Percentiles rank a stretch among this genome's conserved stretches.
phyloP scores from a whole-genome alignment of 2,329 filamentous ascomycete species.

The Akanthomyces lecanii region DNA sequence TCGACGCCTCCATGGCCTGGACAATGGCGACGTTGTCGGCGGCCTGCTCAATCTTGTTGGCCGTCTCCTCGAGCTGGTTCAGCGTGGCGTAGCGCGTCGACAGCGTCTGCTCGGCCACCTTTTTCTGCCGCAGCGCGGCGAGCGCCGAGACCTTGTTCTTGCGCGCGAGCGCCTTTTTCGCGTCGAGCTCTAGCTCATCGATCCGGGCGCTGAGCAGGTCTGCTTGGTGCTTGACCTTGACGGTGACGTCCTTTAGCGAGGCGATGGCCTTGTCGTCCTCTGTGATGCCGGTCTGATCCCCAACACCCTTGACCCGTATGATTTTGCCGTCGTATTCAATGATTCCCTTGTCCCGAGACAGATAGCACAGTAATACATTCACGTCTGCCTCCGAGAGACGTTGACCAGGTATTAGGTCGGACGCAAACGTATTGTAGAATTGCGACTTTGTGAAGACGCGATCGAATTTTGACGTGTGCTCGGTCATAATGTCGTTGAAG shows the following conservation, averaged over 20 bases:
- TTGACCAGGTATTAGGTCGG: constrained; percentile 44
- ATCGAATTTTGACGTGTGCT: constrained; percentile 52
- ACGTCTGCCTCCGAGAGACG: constrained; percentile 60
- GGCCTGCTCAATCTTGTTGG: constrained; percentile 79
- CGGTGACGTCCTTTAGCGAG: constrained; percentile 73
- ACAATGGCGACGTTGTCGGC: constrained; percentile 80
- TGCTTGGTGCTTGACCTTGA: constrained; percentile 70
- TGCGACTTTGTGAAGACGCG: constrained; percentile 63
- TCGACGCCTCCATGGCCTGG: constrained; percentile 74
- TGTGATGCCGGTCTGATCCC: constrained; percentile 54
- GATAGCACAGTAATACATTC: constrained; percentile 64
- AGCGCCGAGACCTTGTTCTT: constrained; percentile 73
- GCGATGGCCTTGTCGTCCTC: constrained; percentile 79
- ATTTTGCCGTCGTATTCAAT: constrained; percentile 61
- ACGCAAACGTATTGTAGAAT: constrained; percentile 57
- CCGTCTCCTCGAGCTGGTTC: constrained; percentile 76
- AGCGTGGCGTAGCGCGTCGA: constrained; percentile 68
- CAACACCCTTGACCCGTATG: constrained; percentile 65
- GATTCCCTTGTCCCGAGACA: constrained; percentile 61
- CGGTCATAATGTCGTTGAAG: constrained; percentile 43
- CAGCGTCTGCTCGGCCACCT: constrained; percentile 71
- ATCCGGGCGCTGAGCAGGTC: constrained; percentile 62
- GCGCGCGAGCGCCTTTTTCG: constrained; percentile 64
- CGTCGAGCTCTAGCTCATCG: constrained; percentile 58
- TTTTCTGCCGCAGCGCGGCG: constrained; percentile 76